phyloP scores from a whole-genome alignment of 2,329 filamentous ascomycete species.

The Truncatella angustata region DNA sequence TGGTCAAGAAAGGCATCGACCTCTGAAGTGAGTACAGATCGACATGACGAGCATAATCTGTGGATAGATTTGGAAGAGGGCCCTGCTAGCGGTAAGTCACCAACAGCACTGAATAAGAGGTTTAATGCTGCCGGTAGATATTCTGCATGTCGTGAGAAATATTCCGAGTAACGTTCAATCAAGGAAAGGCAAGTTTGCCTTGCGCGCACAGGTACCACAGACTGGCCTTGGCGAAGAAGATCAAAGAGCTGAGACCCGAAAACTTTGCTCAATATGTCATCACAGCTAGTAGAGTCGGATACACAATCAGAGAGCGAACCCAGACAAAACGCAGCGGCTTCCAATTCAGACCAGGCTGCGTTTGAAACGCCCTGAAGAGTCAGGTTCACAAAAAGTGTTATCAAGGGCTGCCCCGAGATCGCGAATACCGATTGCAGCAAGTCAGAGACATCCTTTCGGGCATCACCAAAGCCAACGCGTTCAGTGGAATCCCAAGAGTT shows the following conservation, averaged over 20 bases:
- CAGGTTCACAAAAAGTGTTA: constrained; percentile 56
- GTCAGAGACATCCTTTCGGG: constrained; percentile 76
- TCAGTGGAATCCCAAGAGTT: constrained; percentile 69
- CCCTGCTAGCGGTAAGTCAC: constrained; percentile 59
- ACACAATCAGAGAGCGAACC: constrained; percentile 66
- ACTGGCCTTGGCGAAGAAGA: constrained; percentile 48
- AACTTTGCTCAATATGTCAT: constrained; percentile 57
- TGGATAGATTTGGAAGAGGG: constrained; percentile 73
- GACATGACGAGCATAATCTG: constrained; percentile 73
- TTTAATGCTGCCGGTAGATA: constrained; percentile 70
- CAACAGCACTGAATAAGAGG: constrained; percentile 70
- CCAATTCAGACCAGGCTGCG: constrained; percentile 57
- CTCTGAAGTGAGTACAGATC: constrained; percentile 65
- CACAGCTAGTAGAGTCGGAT: constrained; percentile 54
- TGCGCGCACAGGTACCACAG: constrained; percentile 58
- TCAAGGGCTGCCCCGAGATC: constrained; percentile 53
- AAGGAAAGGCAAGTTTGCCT: constrained; percentile 68
- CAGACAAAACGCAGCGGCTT: constrained; percentile 62
- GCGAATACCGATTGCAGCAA: constrained; percentile 71
- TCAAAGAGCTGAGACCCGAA: constrained; percentile 60
- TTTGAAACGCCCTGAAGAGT: constrained; percentile 47
- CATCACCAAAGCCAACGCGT: constrained; percentile 65
- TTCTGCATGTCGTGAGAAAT: constrained; percentile 68
- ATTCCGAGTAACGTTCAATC: constrained; percentile 72
- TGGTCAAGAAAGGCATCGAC: constrained; percentile 68